Base-by-base conservation (phyloP, 2,329 filamentous ascomycete species). In the Arthrobotrys sinensis region DNA sequence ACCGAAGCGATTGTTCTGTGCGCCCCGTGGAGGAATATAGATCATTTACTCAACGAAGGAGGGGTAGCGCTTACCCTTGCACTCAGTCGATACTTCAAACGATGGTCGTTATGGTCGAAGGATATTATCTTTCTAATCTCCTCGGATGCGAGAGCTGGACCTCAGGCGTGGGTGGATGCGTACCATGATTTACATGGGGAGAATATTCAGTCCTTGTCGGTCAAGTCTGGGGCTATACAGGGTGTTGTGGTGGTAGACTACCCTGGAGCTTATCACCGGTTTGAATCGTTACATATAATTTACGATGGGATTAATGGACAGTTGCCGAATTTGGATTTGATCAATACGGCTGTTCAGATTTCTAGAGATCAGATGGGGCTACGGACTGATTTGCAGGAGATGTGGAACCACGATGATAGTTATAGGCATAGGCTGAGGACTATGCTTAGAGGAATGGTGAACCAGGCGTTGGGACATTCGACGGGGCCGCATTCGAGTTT, bases 51-150 rank as follows among this genome's bases (percentile, higher is more conserved):
- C 81, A 99, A 99, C 85, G 88, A 91, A 80, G 96, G 94, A 79
- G 96, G 95, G 16, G 91, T 99, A 4, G 91, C 94, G 6, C 88
- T 99, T 36, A 91, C 94, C 1, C 86, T 99, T 82, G 94, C 95
- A 0, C 85, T 99, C 81, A 93, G 93, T 32, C 90, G 96, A 80
- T 99, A 99, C 85, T 98, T 99, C 86, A 97, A 96, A 85, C 90
- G 92, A 81, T 99, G 96, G 96, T 97, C 94, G 66, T 88, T 99
- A 32, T 99, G 96, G 96, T 97, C 94, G 76, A 99, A 99, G 85
- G 96, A 99, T 84, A 97, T 99, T 81, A 95, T 99, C 75, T 90
- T 99, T 81, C 85, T 99, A 4, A 88, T 99, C 55, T 91, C 96
- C 0, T 91, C 93, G 0, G 96, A 99, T 85, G 97, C 93, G 84